These are phyloP conservation scores for Entelexis sorbosivorans DNA, from an alignment of 1,139 yeast species.

Conservation along the genomic window DNA sequence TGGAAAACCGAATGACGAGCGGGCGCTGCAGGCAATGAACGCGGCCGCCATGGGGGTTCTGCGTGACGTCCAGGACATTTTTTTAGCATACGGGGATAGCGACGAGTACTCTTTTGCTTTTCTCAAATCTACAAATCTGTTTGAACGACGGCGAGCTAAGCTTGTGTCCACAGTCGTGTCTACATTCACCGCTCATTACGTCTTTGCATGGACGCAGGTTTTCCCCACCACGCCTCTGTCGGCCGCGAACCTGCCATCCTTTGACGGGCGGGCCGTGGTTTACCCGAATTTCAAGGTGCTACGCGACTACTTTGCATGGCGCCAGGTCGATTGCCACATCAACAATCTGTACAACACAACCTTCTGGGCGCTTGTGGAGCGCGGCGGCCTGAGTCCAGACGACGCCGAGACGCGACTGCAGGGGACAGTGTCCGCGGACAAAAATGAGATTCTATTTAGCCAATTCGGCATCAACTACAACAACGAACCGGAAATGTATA, in stretches of 20 bases:
- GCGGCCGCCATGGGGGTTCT: constrained; percentile 60
- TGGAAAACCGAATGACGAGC: constrained; percentile 72
- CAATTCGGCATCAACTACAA: constrained; percentile 81
- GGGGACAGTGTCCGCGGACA: constrained; percentile 72
- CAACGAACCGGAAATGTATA: constrained; percentile 75
- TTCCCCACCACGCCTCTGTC: constrained; percentile 38
- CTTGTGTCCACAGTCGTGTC: constrained; percentile 72
- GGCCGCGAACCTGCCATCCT: constrained; percentile 54
- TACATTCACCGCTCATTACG: constrained; percentile 67
- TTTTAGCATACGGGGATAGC: constrained; percentile 84
- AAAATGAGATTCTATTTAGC: constrained; percentile 70
- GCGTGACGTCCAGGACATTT: constrained; percentile 54
- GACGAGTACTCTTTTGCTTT: constrained; percentile 86
- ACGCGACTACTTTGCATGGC: constrained; percentile 82
- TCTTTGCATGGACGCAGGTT: constrained; percentile 44
- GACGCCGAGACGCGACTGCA: constrained; percentile 64
- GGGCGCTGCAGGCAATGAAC: constrained; percentile 74
- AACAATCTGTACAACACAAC: constrained; percentile 87
- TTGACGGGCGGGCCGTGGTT: constrained; percentile 81
- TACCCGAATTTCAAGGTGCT: constrained; percentile 58
- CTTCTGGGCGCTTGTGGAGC: constrained; percentile 73
- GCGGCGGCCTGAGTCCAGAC: constrained; percentile 59
- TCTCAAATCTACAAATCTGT: constrained; percentile 49
- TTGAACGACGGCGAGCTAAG: constrained; percentile 73
- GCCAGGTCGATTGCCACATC: constrained; percentile 95